Evolutionary conservation across 805 yeast genomes (phyloP), one percentile per base, ranked within the genome.

Genomic region (Cyberlindnera samutprakarnensis): DNA sequence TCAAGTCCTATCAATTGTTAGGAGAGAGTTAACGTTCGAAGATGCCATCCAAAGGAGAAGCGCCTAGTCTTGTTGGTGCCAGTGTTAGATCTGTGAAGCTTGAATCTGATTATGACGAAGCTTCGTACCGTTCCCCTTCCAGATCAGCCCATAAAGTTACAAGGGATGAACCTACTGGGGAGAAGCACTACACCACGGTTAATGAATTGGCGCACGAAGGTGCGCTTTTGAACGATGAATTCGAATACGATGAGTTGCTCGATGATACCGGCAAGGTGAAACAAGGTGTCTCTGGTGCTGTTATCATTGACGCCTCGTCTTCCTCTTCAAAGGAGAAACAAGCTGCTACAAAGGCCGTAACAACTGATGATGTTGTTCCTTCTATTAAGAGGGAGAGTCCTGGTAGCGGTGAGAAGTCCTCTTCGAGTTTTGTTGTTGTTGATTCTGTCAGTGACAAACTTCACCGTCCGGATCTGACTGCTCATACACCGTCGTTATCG

Each of bases 161-260:
- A 10, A 13, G 11, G n/a, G 17, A 26, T 16, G 26, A 32, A 11
- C 34, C 22, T 12, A 28, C 31, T 7, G 40, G 32, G 8, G 35
- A 15, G 11, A 35, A 36, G 18, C 39, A 43, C 27, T 51, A 51
- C 36, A 44, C 50, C 25, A 35, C 60, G 2, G 51, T 63, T 16
- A 59, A 48, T 16, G 62, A 64, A 14, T 45, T 62, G 19, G 52
- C 44, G 14, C 57, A 51, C 7, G 70, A 73, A 27, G 71, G 78
- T 24, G 78, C 78, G 4, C 54, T 76, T 6, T 51, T 74, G 44
- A 41, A 70, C 39, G 78, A 70, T 30, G 80, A 74, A 33, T 77
- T 66, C 42, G 70, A 65, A 39, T 66, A 75, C 43, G 76, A 66
- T 17, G 54, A 59, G 14, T 60, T 72, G 29, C 53, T 76, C 46